Base-by-base conservation (phyloP, 2,329 filamentous ascomycete species). In the Colletotrichum zoysiae region DNA sequence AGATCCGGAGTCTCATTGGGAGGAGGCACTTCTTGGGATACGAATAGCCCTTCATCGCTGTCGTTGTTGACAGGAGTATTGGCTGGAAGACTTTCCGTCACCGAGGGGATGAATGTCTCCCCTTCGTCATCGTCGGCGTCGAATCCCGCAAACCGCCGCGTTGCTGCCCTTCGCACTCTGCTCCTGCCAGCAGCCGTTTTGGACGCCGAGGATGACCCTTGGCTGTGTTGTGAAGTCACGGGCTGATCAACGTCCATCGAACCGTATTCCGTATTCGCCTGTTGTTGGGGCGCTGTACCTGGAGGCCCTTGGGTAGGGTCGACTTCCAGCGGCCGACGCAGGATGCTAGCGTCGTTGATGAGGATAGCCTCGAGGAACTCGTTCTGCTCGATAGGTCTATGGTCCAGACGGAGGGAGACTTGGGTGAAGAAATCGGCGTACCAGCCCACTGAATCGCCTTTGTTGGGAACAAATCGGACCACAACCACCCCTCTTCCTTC, bases 341-440 rank as follows among this genome's bases (percentile, higher is more conserved):
- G 84, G 55, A 88, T 87, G 71, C 88, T 89, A 8, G 94, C 89
- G 81, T 98, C 92, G 62, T 92, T 92, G n/a, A 86, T 90, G 38
- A 98, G 83, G 57, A 99, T 96, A 1, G 93, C 93, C 79, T 97
- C 94, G 2, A 99, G 86, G 74, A 99, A 97, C 76, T 98, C 95
- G 70, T 92, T 95, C 78, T 98, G 95, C 76, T 95, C 91, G 65
- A 98, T 91, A 2, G 95, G 91, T 5, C 94, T 90, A 79, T 97
- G 95, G 73, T 95, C 92, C 16, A 97, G 87, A 57, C 89, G 86
- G 26, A 91, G 79, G 2, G 95, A 93, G 20, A 97, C 88, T 9
- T 90, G 83, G 6, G 87, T 91, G 74, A 91, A 87, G 75, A 97
- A 91, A 2, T 90, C 83, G 20, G 88, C 85, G 71, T 89, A 93